Evolutionary conservation across 2,329 filamentous ascomycete genomes (phyloP).

Genomic region (Mollisiaceae sp.): DNA sequence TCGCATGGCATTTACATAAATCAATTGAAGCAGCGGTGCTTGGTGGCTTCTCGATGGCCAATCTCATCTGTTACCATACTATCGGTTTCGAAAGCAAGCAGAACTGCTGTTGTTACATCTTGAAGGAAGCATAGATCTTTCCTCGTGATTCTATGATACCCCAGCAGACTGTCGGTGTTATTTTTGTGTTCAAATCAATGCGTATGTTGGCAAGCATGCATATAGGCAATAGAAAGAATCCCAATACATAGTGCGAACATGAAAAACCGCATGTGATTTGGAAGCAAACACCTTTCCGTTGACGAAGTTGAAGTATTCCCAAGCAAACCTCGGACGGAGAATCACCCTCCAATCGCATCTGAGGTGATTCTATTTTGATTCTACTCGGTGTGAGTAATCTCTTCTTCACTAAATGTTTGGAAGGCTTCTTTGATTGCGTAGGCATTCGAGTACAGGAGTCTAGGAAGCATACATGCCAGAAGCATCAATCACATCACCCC

Average conservation of each 20-base stretch:
- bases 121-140: not conserved
- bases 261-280: not conserved
- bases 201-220: not conserved
- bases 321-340: not conserved
- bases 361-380: not conserved
- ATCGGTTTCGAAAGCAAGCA: not conserved
- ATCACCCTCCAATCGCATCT: not conserved
- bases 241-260: not conserved
- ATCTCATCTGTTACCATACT: not conserved
- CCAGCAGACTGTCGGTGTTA: not conserved
- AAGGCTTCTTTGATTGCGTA: not conserved
- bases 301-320: not conserved
- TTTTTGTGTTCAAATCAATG: not conserved
- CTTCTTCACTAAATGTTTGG: not conserved
- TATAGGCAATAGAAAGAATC: not conserved
- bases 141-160: not conserved
- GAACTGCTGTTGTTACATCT: not conserved
- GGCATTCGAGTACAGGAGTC: not conserved
- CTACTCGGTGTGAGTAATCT: not conserved
- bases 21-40: too few species aligned
- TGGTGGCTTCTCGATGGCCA: too few species aligned
- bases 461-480: too few species aligned
- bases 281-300: not conserved
- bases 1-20: too few species aligned
- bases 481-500: not conserved